A percentile compares a stretch with the other conserved stretches of the same genome.
These are phyloP conservation scores for Triangularia verruculosa DNA, from an alignment of 2,329 filamentous ascomycete species.

Conservation along the genomic window DNA sequence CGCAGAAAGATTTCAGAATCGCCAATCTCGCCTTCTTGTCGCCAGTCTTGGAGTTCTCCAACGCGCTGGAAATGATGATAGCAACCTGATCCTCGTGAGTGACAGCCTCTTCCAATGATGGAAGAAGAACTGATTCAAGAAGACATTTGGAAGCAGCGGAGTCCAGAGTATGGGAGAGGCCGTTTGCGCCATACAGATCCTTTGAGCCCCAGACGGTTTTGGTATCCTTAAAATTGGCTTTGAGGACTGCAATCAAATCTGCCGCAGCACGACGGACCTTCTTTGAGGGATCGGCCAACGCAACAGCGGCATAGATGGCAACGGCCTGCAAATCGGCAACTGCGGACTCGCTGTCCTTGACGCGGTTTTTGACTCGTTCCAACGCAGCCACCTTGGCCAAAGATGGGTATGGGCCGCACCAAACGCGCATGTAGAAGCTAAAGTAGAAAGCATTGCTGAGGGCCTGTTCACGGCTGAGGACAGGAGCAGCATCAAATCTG, in stretches of 20 bases:
- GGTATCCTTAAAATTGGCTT: conserved; percentile 42
- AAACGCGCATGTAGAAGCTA: conserved; percentile 72
- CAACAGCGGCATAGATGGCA: conserved; percentile 75
- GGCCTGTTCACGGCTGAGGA: conserved; percentile 53
- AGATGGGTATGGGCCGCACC: conserved; percentile 68
- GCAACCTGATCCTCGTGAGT: conserved; percentile 72
- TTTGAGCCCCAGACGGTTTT: conserved; percentile 55
- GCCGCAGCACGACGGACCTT: conserved; percentile 74
- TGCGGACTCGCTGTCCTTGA: conserved; percentile 50
- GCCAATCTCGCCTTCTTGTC: conserved; percentile 48
- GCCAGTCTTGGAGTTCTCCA: conserved; percentile 51
- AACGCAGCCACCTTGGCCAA: conserved; percentile 68
- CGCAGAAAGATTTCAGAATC: conserved; percentile 69
- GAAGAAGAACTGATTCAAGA: conserved; percentile 65
- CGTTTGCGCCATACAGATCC: conserved; percentile 60
- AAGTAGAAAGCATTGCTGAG: conserved; percentile 64
- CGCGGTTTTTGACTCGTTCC: conserved; percentile 56
- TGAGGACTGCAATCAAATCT: conserved; percentile 59
- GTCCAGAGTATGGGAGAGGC: conserved; percentile 56
- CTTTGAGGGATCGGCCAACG: conserved; percentile 71
- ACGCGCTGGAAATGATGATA: conserved; percentile 56
- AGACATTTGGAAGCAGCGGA: conserved; percentile 58
- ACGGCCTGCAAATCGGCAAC: conserved; percentile 71
- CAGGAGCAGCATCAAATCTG: conserved; percentile 53
- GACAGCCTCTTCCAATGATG: conserved; percentile 78